Evolutionary conservation across 148 eudicot species (phyloP), one percentile per base, ranked within the genome.

Genomic region (Cornus suecica): DNA sequence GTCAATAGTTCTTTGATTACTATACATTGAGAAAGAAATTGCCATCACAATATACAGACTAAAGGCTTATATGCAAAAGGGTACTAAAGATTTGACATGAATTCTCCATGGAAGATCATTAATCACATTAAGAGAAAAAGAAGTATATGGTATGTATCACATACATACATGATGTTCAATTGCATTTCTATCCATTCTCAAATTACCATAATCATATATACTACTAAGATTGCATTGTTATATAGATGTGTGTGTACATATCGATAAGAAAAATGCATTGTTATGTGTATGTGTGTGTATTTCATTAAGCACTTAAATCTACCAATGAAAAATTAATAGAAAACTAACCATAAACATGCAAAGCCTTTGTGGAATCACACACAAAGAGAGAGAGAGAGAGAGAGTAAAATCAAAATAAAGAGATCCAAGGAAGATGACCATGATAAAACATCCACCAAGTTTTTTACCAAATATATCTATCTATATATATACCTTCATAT

Each of bases 401-500:
- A 16, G 3, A 56, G 10, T 11, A 5, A 58, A 22, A n/a, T n/a
- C n/a, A n/a, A n/a, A n/a, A n/a, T n/a, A n/a, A 22, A 20, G 20
- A 58, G 62, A 58, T 58, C 62, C 62, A 58, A 20, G n/a, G 20
- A 58, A 58, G 25, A 58, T 58, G 24, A 15, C 22, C 23, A 16
- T 8, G 16, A 56, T 23, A 56, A 56, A 56, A 56, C n/a, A 56
- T 3, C n/a, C 61, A 16, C 61, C 0, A 56, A n/a, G n/a, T n/a
- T n/a, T n/a, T n/a, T n/a, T 37, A 37, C 9, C 42, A 37, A 37
- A n/a, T 37, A 37, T 37, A 32, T 32, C 2, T 32, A 10, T 11
- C n/a, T n/a, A n/a, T n/a, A 32, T 16, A 6, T 0, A 29, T 83
- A 89, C 92, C 92, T 76, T 80, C 71, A 75, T 89, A 81, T 0